Conservation (phyloP, 1,284 basidiomycete species). For the Sphaerobolus stellatus region DNA sequence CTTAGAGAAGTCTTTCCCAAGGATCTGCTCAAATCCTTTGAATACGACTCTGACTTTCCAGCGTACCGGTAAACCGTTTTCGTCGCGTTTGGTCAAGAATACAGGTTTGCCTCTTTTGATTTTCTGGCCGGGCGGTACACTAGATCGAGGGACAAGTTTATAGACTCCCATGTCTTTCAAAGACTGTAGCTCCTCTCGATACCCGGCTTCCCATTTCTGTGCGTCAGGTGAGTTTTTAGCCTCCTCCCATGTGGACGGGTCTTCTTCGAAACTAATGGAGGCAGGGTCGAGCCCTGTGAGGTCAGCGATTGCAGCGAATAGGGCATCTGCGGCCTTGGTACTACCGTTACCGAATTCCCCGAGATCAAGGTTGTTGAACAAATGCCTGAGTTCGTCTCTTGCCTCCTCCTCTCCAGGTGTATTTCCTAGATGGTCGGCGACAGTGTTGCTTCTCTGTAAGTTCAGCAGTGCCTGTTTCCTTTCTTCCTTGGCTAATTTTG, state of each 20-base stretch:
- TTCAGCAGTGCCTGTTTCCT: background rate
- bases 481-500: background rate
- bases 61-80: slow-evolving; percentile 26
- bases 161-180: slow-evolving; percentile 27
- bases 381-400: background rate
- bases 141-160: slow-evolving; percentile 10
- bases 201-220: slow-evolving; percentile 16
- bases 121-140: slow-evolving; percentile 25
- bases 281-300: background rate
- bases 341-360: background rate
- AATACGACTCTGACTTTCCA: slow-evolving; percentile 39
- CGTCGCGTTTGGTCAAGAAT: slow-evolving; percentile 31
- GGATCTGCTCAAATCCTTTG: slow-evolving; percentile 39
- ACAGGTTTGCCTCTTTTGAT: slow-evolving; percentile 30
- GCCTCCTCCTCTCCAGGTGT: background rate
- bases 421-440: background rate
- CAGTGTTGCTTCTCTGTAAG: too few relatives aligned
- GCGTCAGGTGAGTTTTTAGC: slow-evolving; percentile 17
- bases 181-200: slow-evolving; percentile 11
- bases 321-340: background rate
- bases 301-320: background rate
- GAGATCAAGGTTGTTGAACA: background rate
- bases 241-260: slow-evolving; percentile 16
- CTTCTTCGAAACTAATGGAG: slow-evolving; percentile 1
- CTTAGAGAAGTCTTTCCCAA: slow-evolving; percentile 40